Evolutionary conservation across 2,329 filamentous ascomycete species (phyloP), one percentile per base, ranked within the genome.

Genomic region (Cytospora paraplurivora): DNA sequence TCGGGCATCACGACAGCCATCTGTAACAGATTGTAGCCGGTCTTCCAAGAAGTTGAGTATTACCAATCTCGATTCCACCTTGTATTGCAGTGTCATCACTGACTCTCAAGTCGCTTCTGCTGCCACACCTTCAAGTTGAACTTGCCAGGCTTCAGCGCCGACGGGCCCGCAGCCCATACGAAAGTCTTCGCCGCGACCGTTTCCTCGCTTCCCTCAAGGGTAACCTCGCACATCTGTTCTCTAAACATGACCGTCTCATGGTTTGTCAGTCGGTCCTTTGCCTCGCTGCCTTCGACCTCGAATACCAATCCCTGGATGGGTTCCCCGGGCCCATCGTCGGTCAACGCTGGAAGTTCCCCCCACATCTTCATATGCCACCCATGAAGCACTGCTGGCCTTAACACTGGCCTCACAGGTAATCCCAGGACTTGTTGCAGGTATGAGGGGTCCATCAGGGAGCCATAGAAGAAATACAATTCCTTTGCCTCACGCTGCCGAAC

Each of bases 351-450:
- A 34, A 50, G 50, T 21, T 10, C 5, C 35, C 44, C 41, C 44
- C 56, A 58, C 56, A 58, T 58, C 33, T 19, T 33, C n/a, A 58
- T 50, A 10, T 58, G 44, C 47, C 49, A 58, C 10, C 56, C 56
- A 37, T 35, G 19, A 10, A 58, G 34, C n/a, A 21, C 56, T 21
- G 56, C 44, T 19, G 56, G 56, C 4, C 2, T 21, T 11, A 50
- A 13, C 5, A 12, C 35, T 8, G 56, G 56, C 49, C 44, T 44
- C 32, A 35, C 15, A 11, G 32, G 19, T 11, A 35, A 44, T 7
- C 41, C 10, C 15, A 57, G 41, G 21, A 57, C 55, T 19, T 15
- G 37, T n/a, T 49, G 55, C 6, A 49, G 55, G 10, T 41, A 11
- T 17, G 17, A 19, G 8, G 55, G 27, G 13, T 35, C 55, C 55